These are phyloP conservation scores for Trifolium dubium DNA, from an alignment of 306 rosid genomes.

Conservation along the genomic window DNA sequence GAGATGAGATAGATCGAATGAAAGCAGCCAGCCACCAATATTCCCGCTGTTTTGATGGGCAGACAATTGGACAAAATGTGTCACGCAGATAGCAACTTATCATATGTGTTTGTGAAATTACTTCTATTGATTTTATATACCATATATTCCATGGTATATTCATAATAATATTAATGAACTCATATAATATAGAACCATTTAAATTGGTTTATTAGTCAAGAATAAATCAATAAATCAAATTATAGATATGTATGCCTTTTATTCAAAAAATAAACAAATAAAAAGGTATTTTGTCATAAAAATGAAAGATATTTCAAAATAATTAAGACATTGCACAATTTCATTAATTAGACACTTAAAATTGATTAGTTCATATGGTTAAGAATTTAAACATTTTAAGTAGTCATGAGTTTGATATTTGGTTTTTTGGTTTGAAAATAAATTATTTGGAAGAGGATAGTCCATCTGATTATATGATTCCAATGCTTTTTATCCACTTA, in stretches of 20 bases:
- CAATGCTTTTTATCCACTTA: too few relatives aligned
- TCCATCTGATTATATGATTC: too few relatives aligned
- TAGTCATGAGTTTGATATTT: too few relatives aligned
- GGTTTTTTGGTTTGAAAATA: too few relatives aligned
- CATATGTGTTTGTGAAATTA: not conserved
- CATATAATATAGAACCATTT: not conserved
- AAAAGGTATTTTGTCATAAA: not conserved
- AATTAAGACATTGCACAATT: not conserved
- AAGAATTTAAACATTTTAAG: too few relatives aligned
- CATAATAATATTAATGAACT: not conserved
- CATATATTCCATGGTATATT: not conserved
- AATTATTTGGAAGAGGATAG: too few relatives aligned
- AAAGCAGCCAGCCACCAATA: conserved; percentile 55
- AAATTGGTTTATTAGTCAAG: not conserved
- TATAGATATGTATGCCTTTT: not conserved
- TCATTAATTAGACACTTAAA: not conserved
- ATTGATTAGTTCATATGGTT: too few relatives aligned
- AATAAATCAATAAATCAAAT: not conserved
- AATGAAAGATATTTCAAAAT: not conserved
- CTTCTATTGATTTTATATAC: not conserved
- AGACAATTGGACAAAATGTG: conserved; percentile 81
- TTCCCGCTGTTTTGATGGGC: conserved; percentile 82
- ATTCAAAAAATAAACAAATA: too few relatives aligned
- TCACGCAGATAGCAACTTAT: conserved; percentile 54
- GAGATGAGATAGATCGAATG: conserved; percentile 33